Percentiles rank a stretch among this genome's conserved stretches.
Conservation (phyloP, 2,329 filamentous ascomycete genomes). For the Ophiognomonia clavigignenti-juglandacearum region DNA sequence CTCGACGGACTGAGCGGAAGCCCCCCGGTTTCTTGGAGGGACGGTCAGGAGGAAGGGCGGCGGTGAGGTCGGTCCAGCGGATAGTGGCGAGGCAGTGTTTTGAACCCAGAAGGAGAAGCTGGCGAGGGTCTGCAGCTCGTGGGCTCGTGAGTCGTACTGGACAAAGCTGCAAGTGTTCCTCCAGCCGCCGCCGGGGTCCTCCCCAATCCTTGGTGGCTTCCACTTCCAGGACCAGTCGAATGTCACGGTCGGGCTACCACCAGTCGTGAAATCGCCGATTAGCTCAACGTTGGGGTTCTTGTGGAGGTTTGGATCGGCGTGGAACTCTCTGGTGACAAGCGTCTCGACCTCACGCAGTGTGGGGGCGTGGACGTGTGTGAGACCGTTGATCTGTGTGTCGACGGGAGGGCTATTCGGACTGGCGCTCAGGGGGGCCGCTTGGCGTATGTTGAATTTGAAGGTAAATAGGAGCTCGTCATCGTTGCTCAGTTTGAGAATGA, state of each 20-base stretch:
- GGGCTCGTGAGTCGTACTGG: slow-evolving; percentile 91
- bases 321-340: slow-evolving; percentile 89
- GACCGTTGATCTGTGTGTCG: slow-evolving; percentile 78
- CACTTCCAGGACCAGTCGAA: slow-evolving; percentile 98
- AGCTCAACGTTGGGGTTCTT: slow-evolving; percentile 95
- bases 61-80: slow-evolving; percentile 59
- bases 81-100: slow-evolving; percentile 38
- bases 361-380: slow-evolving; percentile 90
- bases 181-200: slow-evolving; percentile 89
- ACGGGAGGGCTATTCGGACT: slow-evolving; percentile 45
- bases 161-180: slow-evolving; percentile 95
- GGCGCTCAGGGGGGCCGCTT: slow-evolving; percentile 26
- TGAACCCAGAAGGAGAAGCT: slow-evolving; percentile 95
- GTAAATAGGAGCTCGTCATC: slow-evolving; percentile 91
- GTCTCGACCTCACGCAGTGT: slow-evolving; percentile 86
- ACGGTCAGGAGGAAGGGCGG: slow-evolving; percentile 69
- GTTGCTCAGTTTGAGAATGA: slow-evolving; percentile 81
- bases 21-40: slow-evolving; percentile 72
- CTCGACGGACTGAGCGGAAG: slow-evolving; percentile 82
- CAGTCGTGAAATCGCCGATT: slow-evolving; percentile 86
- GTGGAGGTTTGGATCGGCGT: slow-evolving; percentile 94
- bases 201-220: slow-evolving; percentile 76
- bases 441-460: slow-evolving; percentile 79
- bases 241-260: slow-evolving; percentile 74
- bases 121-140: slow-evolving; percentile 80